Conservation (phyloP, 2,329 filamentous ascomycete genomes). For the Aspergillus calidoustus region DNA sequence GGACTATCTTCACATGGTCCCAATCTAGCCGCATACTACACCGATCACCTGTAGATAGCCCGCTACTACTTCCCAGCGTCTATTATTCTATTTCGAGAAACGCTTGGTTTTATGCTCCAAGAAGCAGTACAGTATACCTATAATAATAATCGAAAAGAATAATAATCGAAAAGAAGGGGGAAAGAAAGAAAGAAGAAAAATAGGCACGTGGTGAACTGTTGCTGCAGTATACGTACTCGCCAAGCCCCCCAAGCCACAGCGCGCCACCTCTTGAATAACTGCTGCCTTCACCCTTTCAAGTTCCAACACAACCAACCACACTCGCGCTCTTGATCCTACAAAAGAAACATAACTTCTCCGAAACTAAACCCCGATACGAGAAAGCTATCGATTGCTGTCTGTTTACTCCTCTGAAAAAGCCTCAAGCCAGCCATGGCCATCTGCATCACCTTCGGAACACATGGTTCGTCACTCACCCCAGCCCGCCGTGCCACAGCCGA, state of each 20-base stretch:
- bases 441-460: constrained; percentile 49
- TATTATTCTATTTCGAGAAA: not conserved
- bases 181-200: not conserved
- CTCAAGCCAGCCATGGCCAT: constrained; percentile 39
- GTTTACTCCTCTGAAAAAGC: not conserved
- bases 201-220: constrained; percentile 7
- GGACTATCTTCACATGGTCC: not conserved
- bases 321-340: not conserved
- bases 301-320: not conserved
- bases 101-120: not conserved
- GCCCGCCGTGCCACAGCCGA: not conserved
- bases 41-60: not conserved
- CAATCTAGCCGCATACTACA: not conserved
- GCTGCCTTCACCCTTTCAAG: constrained; percentile 32
- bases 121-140: not conserved
- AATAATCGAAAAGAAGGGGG: too few species aligned
- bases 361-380: not conserved
- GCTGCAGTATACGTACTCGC: not conserved
- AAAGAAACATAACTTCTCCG: not conserved
- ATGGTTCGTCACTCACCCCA: constrained; percentile 36
- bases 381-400: not conserved
- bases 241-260: constrained; percentile 43
- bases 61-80: not conserved
- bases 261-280: constrained; percentile 30
- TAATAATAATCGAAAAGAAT: too few species aligned